These are phyloP conservation scores for Pseudoturritis turrita DNA, from an alignment of 345 rosid genomes.

Conservation along the genomic window DNA sequence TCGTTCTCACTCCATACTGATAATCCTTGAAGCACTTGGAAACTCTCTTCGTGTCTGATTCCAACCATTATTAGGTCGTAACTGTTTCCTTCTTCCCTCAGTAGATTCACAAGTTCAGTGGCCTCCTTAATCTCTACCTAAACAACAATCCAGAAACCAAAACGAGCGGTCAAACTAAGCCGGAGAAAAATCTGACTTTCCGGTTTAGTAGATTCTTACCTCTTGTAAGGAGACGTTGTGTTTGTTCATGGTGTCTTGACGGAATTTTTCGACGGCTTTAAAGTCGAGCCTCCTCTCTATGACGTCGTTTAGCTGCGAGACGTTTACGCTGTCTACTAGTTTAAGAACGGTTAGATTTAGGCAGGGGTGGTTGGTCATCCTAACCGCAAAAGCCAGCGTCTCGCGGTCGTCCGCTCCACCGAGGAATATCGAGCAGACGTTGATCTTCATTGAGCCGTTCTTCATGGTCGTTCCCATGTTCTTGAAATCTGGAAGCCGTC, in stretches of 20 bases:
- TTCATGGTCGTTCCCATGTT: neutral
- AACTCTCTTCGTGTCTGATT: conserved; percentile 27
- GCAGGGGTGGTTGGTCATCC: conserved; percentile 19
- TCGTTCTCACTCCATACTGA: conserved; percentile 35
- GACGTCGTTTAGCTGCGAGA: neutral
- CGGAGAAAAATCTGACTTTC: neutral
- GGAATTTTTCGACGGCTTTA: conserved; percentile 16
- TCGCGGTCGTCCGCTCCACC: conserved; percentile 49
- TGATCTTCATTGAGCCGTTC: neutral
- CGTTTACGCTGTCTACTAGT: neutral
- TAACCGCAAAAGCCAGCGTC: conserved; percentile 25
- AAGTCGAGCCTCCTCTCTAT: conserved; percentile 25
- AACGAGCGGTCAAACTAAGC: neutral
- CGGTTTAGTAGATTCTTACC: neutral
- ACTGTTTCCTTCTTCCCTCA: neutral
- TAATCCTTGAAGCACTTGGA: conserved; percentile 23
- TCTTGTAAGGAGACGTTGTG: conserved; percentile 10
- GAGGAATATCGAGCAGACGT: conserved; percentile 28
- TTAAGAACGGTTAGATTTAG: conserved; percentile 12
- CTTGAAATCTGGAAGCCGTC: conserved; percentile 14
- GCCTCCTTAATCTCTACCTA: conserved; percentile 13
- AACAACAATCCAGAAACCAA: neutral
- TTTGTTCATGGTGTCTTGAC: neutral
- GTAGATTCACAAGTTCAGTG: neutral
- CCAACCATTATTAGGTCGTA: conserved; percentile 38